Base-by-base conservation (phyloP, 345 rosid genomes). In the Gossypium raimondii region DNA sequence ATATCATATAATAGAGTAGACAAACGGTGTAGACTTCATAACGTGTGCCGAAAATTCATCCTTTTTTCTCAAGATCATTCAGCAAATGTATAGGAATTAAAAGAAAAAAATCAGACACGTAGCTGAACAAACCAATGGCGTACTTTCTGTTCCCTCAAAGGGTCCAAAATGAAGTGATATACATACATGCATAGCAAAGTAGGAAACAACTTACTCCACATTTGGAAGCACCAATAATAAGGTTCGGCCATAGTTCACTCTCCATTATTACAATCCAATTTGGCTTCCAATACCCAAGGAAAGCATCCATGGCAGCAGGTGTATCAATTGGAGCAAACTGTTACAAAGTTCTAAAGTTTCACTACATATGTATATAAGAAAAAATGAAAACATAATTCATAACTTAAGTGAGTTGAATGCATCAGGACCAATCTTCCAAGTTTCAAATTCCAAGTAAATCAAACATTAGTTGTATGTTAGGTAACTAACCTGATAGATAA, bases 171-270 rank as follows among this genome's bases (percentile, higher is more conserved):
- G 44, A 20, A 48, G 5, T 20, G 20, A 43, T 17, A 44, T 66
- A 6, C 38, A 76, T 24, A 51, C 27, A 61, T 29, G 27, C 48
- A 52, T 62, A 52, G 51, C 12, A 45, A 67, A 83, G 51, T 58
- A 51, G 56, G 66, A 44, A 69, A 78, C 68, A 71, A 89, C 87
- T 85, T 84, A 94, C 95, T 65, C 79, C 84, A 80, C 82, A 81
- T 76, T 75, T 79, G 43, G 97, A 81, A 85, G 97, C 89, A 77
- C 66, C 57, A 82, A 94, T 82, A 27, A 92, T 84, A 59, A 94
- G 95, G 79, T 94, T 94, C 48, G 97, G 98, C 97, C 97, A 94
- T 34, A 94, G 81, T 79, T 92, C 98, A 60, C 88, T 91, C 87
- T 94, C 98, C 86, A 94, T 72, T 69, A 92, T 72, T 70, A 94